phyloP scores from a whole-genome alignment of 495 filamentous ascomycete species.

The Neurospora pannonica region DNA sequence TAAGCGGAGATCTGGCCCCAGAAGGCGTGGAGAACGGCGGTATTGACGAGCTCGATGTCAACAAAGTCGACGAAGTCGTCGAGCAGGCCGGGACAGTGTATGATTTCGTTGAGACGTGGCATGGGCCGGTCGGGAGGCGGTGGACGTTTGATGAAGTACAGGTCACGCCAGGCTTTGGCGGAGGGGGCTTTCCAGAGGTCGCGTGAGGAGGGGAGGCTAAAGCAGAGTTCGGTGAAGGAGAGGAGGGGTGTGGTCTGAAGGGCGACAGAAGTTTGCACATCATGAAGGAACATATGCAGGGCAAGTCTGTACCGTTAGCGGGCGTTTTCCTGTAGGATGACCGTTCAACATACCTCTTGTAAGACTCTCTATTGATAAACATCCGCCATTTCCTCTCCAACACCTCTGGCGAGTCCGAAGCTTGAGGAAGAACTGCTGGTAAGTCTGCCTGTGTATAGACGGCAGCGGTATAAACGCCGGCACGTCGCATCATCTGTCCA shows the following conservation, averaged over 20 bases:
- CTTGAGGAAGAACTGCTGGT: conserved; percentile 12
- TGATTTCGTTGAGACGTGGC: conserved; percentile 8
- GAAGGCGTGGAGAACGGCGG: conserved; percentile 39
- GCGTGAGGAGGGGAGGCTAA: conserved; percentile 40
- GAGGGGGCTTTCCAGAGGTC: conserved; percentile 43
- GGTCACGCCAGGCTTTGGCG: conserved; percentile 40
- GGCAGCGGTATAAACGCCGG: conserved; percentile 14
- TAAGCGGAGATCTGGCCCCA: conserved; percentile 47
- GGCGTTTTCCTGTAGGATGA: not conserved
- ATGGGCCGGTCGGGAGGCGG: conserved; percentile 1
- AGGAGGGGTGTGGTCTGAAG: conserved; percentile 42
- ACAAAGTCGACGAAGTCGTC: conserved; percentile 22
- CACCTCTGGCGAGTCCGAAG: conserved; percentile 28
- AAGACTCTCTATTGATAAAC: conserved; percentile 34
- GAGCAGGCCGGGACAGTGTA: conserved; percentile 18
- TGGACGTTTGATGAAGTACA: conserved; percentile 21
- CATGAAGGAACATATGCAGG: conserved; percentile 43
- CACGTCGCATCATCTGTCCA: conserved; percentile 28
- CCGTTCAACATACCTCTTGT: conserved; percentile 11
- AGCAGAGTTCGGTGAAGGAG: conserved; percentile 48
- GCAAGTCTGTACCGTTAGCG: conserved; percentile 29
- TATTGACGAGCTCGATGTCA: conserved; percentile 38
- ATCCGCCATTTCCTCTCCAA: conserved; percentile 43
- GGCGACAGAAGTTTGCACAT: conserved; percentile 43
- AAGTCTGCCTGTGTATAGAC: not conserved